phyloP scores from a whole-genome alignment of 371 early-diverging fungal species.

The Mortierella sp. region DNA sequence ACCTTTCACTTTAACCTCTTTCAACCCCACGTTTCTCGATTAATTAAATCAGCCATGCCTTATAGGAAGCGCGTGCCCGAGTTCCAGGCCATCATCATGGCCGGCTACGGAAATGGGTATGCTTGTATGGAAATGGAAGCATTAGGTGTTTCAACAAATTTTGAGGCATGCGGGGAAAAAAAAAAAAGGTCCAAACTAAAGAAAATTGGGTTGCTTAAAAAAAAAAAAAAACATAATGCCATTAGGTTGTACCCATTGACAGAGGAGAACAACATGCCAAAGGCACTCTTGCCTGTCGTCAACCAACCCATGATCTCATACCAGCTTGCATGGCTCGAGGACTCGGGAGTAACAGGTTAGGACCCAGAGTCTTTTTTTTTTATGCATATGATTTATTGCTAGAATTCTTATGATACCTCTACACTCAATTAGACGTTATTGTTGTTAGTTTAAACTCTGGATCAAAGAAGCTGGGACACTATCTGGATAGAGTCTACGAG shows the following conservation, averaged over 20 bases:
- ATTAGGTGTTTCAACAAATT: neutral
- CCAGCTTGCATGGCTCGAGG: conserved; percentile 92
- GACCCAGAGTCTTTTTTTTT: neutral
- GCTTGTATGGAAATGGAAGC: neutral
- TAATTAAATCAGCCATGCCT: conserved; percentile 24
- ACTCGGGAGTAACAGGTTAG: conserved; percentile 85
- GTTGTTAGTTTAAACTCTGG: conserved; percentile 76
- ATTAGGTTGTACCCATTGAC: conserved; percentile 84
- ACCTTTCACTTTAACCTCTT: neutral
- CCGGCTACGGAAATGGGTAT: conserved; percentile 83
- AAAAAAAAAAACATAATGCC: neutral
- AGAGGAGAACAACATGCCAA: conserved; percentile 86
- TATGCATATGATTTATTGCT: neutral
- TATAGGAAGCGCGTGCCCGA: conserved; percentile 62
- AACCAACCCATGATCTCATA: conserved; percentile 95
- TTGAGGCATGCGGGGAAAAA: neutral
- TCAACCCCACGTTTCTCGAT: no score
- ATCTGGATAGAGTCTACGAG: conserved; percentile 80
- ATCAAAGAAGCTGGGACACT: conserved; percentile 73
- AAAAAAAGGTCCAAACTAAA: neutral
- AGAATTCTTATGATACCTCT: neutral
- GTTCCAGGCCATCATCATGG: conserved; percentile 85
- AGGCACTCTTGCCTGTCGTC: conserved; percentile 92
- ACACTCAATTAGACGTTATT: conserved; percentile 74
- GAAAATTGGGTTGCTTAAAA: neutral